These are phyloP conservation scores for Sherardia arvensis DNA, from an alignment of 257 asterid species.

Conservation along the genomic window DNA sequence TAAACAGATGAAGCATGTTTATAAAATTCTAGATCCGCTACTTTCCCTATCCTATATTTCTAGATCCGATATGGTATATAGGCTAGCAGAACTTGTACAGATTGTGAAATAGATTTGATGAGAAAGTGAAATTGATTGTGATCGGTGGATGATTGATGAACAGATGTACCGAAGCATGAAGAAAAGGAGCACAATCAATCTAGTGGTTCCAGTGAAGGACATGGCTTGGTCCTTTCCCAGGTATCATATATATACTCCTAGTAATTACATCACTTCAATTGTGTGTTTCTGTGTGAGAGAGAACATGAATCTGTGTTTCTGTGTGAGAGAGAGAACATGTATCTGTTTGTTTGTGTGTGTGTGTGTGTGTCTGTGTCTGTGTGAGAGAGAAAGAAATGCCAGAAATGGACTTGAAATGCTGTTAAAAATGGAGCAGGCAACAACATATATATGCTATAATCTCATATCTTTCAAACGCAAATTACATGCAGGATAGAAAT, in stretches of 20 bases:
- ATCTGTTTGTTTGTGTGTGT: not conserved
- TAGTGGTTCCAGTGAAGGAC: conserved; percentile 1
- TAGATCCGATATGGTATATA: too few relatives aligned
- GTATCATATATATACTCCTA: too few relatives aligned
- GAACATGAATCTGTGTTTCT: not conserved
- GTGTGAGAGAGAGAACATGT: not conserved
- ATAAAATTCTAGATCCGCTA: not conserved
- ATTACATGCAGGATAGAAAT: conserved; percentile 9
- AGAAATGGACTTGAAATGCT: too few relatives aligned
- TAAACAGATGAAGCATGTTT: too few relatives aligned
- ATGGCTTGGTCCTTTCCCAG: conserved; percentile 5
- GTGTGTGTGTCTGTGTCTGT: too few relatives aligned
- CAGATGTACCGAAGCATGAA: conserved; percentile 7
- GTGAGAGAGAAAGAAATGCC: too few relatives aligned
- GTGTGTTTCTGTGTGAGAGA: not conserved
- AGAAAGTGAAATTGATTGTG: not conserved
- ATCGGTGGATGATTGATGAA: not conserved
- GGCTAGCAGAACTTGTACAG: too few relatives aligned
- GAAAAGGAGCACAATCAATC: conserved; percentile 2
- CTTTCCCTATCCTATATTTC: too few relatives aligned
- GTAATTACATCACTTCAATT: not conserved
- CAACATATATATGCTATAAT: too few relatives aligned
- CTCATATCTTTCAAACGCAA: too few relatives aligned
- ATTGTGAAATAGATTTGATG: too few relatives aligned
- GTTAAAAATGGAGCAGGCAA: too few relatives aligned